Evolutionary conservation across 176 grass and related monocot species (phyloP), one percentile per base, ranked within the genome.

Genomic region (Triticum turgidum): DNA sequence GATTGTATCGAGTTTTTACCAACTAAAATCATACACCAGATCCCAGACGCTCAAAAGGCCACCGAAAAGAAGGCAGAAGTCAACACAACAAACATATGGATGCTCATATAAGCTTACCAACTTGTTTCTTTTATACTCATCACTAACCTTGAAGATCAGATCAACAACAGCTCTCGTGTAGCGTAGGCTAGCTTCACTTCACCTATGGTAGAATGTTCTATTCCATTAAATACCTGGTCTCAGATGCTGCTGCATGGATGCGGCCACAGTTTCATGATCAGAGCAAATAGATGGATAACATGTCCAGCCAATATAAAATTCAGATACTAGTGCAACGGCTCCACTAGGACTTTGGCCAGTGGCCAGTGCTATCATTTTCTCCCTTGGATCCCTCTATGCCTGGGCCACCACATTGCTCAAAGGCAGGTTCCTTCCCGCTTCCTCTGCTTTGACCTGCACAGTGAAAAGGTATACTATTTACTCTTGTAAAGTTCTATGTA

Each of bases 361-460:
- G 51, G 51, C 51, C 8, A 84, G 76, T 52, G 49, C 49, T 77
- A 12, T 9, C 47, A 14, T 88, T 84, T 76, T 80, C 52, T 76
- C 77, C 81, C 86, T 88, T 77, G 86, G 89, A 91, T 91, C 82
- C 86, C 86, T 88, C 82, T 83, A 64, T 64, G 70, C 9, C 21
- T 91, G 86, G 89, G 82, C 82, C 89, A 86, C 89, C 69, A 91
- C 89, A 87, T 91, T 84, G 81, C 68, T 68, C 89, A 87, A 76
- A 87, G 81, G 35, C 76, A 62, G 42, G 33, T 62, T 80, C 47
- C 47, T 41, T 76, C 38, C 62, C 77, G 69, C 69, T 69, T 81
- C 68, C 6, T 20, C 85, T 85, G 17, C 51, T 91, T 88, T 88
- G 85, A 91, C 89, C 81, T 88, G 82, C 76, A 84, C 69, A 85